phyloP scores from a whole-genome alignment of 768 basidiomycete species.

The Terana coerulea region DNA sequence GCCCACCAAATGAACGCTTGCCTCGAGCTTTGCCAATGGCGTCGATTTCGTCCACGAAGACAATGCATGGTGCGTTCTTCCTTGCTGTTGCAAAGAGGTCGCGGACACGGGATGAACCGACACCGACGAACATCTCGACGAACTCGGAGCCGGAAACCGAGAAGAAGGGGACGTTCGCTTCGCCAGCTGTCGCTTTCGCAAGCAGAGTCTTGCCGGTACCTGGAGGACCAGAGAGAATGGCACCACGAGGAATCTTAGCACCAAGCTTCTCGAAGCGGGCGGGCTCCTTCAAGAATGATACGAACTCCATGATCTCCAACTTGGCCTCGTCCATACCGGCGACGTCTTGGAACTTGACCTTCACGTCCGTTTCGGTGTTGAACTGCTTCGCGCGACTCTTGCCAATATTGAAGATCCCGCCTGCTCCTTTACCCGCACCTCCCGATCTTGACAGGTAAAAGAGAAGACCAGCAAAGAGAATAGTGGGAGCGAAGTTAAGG shows the following conservation, averaged over 20 bases:
- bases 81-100: constrained; percentile 97
- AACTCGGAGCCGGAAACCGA: constrained; percentile 99
- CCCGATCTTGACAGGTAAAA: constrained; percentile 79
- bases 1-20: constrained; percentile 74
- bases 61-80: constrained; percentile 97
- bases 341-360: constrained; percentile 92
- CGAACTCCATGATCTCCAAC: constrained; percentile 99
- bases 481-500: constrained; percentile 91
- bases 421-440: constrained; percentile 56
- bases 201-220: constrained; percentile 98
- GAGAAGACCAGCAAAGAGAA: constrained; percentile 86
- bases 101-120: constrained; percentile 94
- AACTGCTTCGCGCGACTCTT: constrained; percentile 94
- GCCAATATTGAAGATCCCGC: constrained; percentile 96
- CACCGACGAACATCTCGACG: constrained; percentile 99
- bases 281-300: constrained; percentile 97
- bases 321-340: constrained; percentile 99
- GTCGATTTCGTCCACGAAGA: constrained; percentile 99
- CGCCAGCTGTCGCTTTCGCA: constrained; percentile 97
- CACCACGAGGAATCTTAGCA: constrained; percentile 95
- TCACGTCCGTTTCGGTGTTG: constrained; percentile 95
- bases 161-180: constrained; percentile 96
- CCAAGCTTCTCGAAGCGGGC: constrained; percentile 92
- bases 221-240: constrained; percentile 92
- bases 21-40: constrained; percentile 95